Evolutionary conservation across 2,329 filamentous ascomycete genomes (phyloP).

Genomic region (Iodosphaeria phyllophila): DNA sequence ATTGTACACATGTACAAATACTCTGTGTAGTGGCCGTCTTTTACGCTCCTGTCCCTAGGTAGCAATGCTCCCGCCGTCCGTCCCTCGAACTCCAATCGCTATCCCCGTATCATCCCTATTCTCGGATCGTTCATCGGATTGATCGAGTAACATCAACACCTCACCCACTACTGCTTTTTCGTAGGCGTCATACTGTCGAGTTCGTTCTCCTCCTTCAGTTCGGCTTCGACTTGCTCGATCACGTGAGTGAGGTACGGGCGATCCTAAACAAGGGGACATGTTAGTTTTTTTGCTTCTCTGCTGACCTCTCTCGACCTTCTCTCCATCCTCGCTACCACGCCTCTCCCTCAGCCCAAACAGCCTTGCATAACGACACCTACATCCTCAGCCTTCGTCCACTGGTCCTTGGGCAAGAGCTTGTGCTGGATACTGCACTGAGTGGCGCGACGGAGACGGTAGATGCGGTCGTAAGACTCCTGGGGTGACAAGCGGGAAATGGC

Average conservation of each 20-base stretch:
- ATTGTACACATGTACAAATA: too few relatives aligned
- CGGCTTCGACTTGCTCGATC: slow-evolving; percentile 28
- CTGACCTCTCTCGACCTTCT: neutral
- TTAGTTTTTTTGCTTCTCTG: slow-evolving; percentile 1
- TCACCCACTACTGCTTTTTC: slow-evolving; percentile 14
- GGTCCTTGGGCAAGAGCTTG: slow-evolving; percentile 41
- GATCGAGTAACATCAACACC: too few relatives aligned
- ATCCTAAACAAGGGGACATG: slow-evolving; percentile 18
- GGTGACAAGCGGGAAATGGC: slow-evolving; percentile 80
- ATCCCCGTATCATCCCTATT: neutral
- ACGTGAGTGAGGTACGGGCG: slow-evolving; percentile 30
- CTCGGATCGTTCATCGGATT: too few relatives aligned
- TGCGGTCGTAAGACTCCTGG: slow-evolving; percentile 87
- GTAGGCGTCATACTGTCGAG: slow-evolving; percentile 14
- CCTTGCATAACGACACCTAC: slow-evolving; percentile 13
- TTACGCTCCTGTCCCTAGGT: too few relatives aligned
- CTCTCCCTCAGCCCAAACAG: neutral
- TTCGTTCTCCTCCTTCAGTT: slow-evolving; percentile 30
- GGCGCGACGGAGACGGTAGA: slow-evolving; percentile 91
- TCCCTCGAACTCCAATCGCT: too few relatives aligned
- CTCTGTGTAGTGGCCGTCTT: too few relatives aligned
- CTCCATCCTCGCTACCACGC: neutral
- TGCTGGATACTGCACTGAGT: slow-evolving; percentile 55
- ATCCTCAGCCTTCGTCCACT: slow-evolving; percentile 40
- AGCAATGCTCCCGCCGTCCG: too few relatives aligned